Base-by-base conservation (phyloP, 345 rosid genomes). In the Hibiscus mutabilis region DNA sequence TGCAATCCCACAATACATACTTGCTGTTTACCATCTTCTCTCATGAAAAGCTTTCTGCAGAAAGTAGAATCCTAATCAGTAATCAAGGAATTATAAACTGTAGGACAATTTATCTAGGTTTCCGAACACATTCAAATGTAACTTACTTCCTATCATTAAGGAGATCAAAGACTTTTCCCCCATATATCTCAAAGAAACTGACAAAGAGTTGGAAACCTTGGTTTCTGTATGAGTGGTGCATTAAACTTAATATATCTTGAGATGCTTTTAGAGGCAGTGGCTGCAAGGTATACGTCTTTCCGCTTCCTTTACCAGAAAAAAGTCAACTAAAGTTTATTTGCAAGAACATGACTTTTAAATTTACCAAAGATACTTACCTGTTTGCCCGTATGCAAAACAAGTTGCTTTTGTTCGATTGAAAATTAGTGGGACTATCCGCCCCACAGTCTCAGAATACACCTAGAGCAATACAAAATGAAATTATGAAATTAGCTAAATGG, bases 161-260 rank as follows among this genome's bases (percentile, higher is more conserved):
- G 69, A 86, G 89, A 79, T 86, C 88, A 63, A 84, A 88, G 22
- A 88, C 84, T 69, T 86, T 88, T 42, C 92, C 92, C 29, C 92
- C 92, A 35, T 88, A 88, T 67, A 86, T 88, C 75, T 88, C 92
- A 75, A 88, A 88, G 76, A 82, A 88, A 58, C 92, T 86, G 71
- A 84, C 84, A 80, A 79, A 78, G 64, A 88, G 79, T 60, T 83
- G 86, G 72, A 88, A 84, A 24, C 87, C 83, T 76, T 84, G 86
- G 71, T 78, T 88, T 63, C 79, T 35, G 77, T 86, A 77, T 3
- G 79, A 69, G 22, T 57, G 61, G 5, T 57, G 13, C 61, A 57
- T 57, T 22, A 57, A 57, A 22, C 16, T 57, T 24, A 57, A 57
- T 57, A 57, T 57, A 57, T 57, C 61, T 24, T 57, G 61, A 22